These are phyloP conservation scores for Epicoccum sorghinum DNA, from an alignment of 2,329 filamentous ascomycete species.

Conservation along the genomic window DNA sequence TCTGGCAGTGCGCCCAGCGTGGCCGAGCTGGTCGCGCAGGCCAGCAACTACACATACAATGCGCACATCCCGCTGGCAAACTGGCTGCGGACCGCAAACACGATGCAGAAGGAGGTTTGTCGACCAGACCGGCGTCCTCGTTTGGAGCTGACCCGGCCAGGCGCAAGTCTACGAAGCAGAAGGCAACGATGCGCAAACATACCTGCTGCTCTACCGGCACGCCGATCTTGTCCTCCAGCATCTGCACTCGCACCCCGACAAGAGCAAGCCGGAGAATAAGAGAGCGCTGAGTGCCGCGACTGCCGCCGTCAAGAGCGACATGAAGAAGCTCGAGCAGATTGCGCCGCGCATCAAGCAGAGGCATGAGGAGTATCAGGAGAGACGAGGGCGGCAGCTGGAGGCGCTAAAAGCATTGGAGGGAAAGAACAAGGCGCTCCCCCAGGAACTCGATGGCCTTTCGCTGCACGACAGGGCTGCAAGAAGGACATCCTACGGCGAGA, in stretches of 20 bases:
- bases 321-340: constrained; percentile 75
- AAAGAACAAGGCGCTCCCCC: constrained; percentile 17
- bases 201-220: constrained; percentile 89
- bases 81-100: constrained; percentile 82
- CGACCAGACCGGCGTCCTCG: neutral
- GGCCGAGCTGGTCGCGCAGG: constrained; percentile 76
- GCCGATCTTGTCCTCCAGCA: constrained; percentile 81
- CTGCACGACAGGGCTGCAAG: constrained; percentile 20
- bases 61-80: constrained; percentile 75
- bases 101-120: constrained; percentile 78
- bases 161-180: constrained; percentile 85
- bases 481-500: constrained; percentile 30
- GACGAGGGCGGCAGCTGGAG: constrained; percentile 32
- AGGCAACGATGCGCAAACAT: constrained; percentile 85
- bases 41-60: constrained; percentile 82
- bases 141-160: constrained; percentile 54
- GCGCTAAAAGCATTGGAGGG: constrained; percentile 37
- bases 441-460: constrained; percentile 29
- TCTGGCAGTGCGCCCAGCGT: constrained; percentile 64
- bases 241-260: constrained; percentile 77
- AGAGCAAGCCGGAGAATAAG: constrained; percentile 66
- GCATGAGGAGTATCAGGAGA: constrained; percentile 59
- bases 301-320: constrained; percentile 66
- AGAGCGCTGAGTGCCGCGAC: constrained; percentile 62
- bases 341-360: constrained; percentile 78